phyloP scores from a whole-genome alignment of 2,329 filamentous ascomycete genomes.

The Ophiostoma himal-ulmi region DNA sequence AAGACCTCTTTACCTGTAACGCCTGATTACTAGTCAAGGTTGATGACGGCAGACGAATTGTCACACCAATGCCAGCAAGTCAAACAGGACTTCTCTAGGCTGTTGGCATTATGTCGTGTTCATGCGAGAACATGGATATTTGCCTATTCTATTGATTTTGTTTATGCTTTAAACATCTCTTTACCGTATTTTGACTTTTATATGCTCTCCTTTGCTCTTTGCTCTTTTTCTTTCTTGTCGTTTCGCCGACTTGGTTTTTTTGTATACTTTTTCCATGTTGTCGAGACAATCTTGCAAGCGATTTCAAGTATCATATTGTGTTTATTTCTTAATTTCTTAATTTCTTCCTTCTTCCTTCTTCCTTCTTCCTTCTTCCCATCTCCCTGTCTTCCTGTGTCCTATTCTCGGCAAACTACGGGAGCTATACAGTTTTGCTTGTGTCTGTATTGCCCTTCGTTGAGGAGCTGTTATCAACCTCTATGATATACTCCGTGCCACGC shows the following conservation, averaged over 20 bases:
- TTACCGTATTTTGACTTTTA: background rate
- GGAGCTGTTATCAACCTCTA: background rate
- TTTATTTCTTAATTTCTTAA: background rate
- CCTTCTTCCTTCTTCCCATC: too few species aligned
- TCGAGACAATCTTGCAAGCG: background rate
- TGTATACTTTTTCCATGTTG: slow-evolving; percentile 19
- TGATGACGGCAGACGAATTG: background rate
- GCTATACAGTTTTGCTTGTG: background rate
- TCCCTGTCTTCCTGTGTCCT: background rate
- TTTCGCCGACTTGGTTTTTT: slow-evolving; percentile 16
- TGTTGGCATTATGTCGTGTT: background rate
- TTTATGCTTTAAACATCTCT: too few species aligned
- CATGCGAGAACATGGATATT: background rate
- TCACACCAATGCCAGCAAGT: background rate
- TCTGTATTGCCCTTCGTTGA: background rate
- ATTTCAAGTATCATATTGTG: background rate
- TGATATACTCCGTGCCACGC: background rate
- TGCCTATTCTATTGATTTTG: background rate
- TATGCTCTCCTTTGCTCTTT: background rate
- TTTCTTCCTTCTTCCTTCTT: background rate
- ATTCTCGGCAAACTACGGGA: slow-evolving; percentile 2
- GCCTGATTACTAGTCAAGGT: background rate
- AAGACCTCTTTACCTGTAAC: background rate
- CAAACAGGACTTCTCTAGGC: background rate
- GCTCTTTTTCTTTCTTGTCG: slow-evolving; percentile 2